Evolutionary conservation across 2,329 filamentous ascomycete species (phyloP), one percentile per base, ranked within the genome.

Genomic region (Teratosphaeriaceae sp.): DNA sequence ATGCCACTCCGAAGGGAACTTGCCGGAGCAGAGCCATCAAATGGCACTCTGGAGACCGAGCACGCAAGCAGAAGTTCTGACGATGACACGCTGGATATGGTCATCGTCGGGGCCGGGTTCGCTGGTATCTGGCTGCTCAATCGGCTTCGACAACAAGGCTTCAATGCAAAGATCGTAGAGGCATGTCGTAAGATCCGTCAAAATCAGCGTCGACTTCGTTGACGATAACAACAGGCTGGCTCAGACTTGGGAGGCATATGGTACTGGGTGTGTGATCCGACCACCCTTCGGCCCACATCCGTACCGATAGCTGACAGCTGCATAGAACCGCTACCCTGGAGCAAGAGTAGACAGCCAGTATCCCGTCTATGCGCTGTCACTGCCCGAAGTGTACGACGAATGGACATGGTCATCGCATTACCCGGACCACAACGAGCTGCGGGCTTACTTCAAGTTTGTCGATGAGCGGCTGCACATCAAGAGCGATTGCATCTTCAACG

Each of bases 361-460:
- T 38, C 64, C 66, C 5, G 55, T 58, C 31, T 60, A 60, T 40
- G 55, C 58, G 36, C 38, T 57, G 4, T 48, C 52, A 3, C 62
- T 73, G 31, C 65, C 67, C 9, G 68, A 74, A 46, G 62, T 72
- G 18, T 73, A 65, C 60, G 67, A 70, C 54, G 71, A 72, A 5
- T 82, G 76, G 76, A 76, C 65, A 24, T 83, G 77, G 58, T 57
- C 51, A 2, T 54, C 56, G 19, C 57, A 59, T 38, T 63, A 60
- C 37, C 58, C 60, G 15, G 52, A 49, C 34, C 51, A 43, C 31
- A 40, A 38, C 11, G 54, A 81, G 27, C n/a, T 46, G 7, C 23
- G 36, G 54, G 62, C n/a, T 3, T 82, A 82, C 57, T 82, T 82
- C 53, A 70, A 78, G 13, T 73, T 79, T 38, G 71, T 79, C 15